Evolutionary conservation across 352 stramenopile genomes (phyloP), one percentile per base, ranked within the genome.

Genomic region (Aphanomyces cochlioides): DNA sequence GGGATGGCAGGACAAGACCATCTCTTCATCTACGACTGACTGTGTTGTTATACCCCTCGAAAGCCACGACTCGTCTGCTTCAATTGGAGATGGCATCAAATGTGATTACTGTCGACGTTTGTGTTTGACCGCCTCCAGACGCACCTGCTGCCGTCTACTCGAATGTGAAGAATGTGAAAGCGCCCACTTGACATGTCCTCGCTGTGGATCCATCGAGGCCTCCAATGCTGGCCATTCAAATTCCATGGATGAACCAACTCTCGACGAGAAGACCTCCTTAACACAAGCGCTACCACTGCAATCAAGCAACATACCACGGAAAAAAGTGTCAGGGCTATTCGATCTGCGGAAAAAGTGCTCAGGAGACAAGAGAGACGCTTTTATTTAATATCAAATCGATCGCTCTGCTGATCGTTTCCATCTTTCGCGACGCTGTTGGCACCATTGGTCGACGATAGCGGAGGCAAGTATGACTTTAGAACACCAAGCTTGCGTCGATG

Each of bases 401-500:
- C 8, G 54, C 15, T 36, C 21, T 7, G 50, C 50, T 36, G 8
- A 21, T 36, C 50, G 50, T 58, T 19, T 10, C 17, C 8, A 36
- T 58, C 7, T 17, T 19, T 36, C 50, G 21, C 36, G 50, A 5
- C 17, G 28, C 10, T 39, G 6, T 43, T 19, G 39, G 19, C 37
- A 8, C 8, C 8, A 12, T 13, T 34, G 50, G 50, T 10, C 17
- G 57, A 10, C 36, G 63, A 4, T 36, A 21, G 41, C 7, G 40
- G 19, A 21, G 66, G 37, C 36, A 90, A 70, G 47, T 91, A 90
- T 37, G 82, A 90, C 56, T 88, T 90, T 48, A 89, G 82, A 10
- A 79, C 84, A 36, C 74, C 75, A 5, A 91, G 77, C 71, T 93
- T 90, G 37, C 83, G 75, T 45, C 79, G 85, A 54, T 92, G 83